Evolutionary conservation across 2,329 filamentous ascomycete genomes (phyloP), one percentile per base, ranked within the genome.

Genomic region (Diaporthe citri): DNA sequence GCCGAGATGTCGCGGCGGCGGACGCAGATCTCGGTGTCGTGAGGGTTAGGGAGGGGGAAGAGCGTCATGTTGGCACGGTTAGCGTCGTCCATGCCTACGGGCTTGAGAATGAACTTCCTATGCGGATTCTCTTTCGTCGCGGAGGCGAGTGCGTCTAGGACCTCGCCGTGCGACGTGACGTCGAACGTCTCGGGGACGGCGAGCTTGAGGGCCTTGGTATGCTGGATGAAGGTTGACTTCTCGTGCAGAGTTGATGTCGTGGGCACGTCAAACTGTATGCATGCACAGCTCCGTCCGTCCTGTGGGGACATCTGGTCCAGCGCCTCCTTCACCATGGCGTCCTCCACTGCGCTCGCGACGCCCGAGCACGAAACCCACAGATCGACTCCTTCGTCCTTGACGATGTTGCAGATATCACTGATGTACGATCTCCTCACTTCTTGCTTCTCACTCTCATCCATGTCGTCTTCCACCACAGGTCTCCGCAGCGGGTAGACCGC

Each of bases 281-380:
- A 92, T 76, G 86, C 89, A 79, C 93, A 93, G 1, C 13, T 39
- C 31, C 57, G 34, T 3, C 41, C 60, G 22, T 59, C 52, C 56
- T 77, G 77, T 6, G 43, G 22, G 0, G 91, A 92, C 46, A 87
- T 84, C 20, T 84, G 83, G 78, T 93, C 90, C 25, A 94, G 83
- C 3, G 87, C 83, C 74, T 93, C 89, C 76, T 91, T 92, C 1
- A 92, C 92, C 48, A 88, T 82, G 0, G 90, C 93, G 80, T 95
- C 93, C 79, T 93, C 91, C 17, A 93, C 82, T 0, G 91, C 91
- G 0, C 89, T 90, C 1, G 89, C 87, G 12, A 93, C 90, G n/a
- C 91, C 92, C 0, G 93, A 94, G 78, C 93, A 94, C 28, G 90
- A 92, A 4, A 95, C 90, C 93, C 93, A 96, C 4, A 95, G 82